Base-by-base conservation (phyloP, 108 stramenopile genomes). In the Nannochloropsis gaditana region DNA sequence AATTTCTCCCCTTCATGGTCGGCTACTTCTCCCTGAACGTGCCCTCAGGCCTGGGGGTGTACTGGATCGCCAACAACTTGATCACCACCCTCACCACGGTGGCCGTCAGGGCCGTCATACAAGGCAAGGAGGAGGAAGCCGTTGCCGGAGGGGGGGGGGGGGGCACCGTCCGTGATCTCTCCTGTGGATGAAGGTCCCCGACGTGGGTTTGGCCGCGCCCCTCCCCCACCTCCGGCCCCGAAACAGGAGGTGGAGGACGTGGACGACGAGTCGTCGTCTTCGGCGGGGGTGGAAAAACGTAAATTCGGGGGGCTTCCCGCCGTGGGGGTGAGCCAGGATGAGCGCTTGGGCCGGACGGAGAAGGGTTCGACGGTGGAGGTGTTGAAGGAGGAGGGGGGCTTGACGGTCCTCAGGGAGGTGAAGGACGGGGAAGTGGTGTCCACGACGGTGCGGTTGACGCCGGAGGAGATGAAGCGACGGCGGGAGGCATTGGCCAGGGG, bases 21-120 rank as follows among this genome's bases (percentile, higher is more conserved):
- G 96, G 96, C n/a, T 96, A 93, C 93, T 96, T 97, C 87, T 93
- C 94, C 15, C 88, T 98, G 45, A 96, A 94, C 87, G 96, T 98
- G 9, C 97, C 97, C 43, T 92, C 97, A 21, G 97, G 96, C 1
- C 91, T 98, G 80, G 93, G 94, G 31, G 84, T 98, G 81, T 98
- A 98, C 88, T 98, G 97, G 97, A 93, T 98, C 44, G 93, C 94
- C 9, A 98, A 98, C 93, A 97, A 96, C 86, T 90, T 97, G 86
- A 89, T 97, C 79, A 95, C 96, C 10, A 97, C 97, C 5, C 93
- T 92, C 3, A 90, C 92, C 17, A 93, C 95, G 0, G 82, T 96
- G 4, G 59, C 59, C n/a, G 59, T 73, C 19, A 15, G 59, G 15
- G 59, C 59, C 59, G 59, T 73, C 8, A 73, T 73, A n/a, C 59